Percentiles rank a stretch among this genome's conserved stretches.
These are phyloP conservation scores for Pseudogymnoascus sp. DNA, from an alignment of 2,329 filamentous ascomycete genomes.

Conservation along the genomic window DNA sequence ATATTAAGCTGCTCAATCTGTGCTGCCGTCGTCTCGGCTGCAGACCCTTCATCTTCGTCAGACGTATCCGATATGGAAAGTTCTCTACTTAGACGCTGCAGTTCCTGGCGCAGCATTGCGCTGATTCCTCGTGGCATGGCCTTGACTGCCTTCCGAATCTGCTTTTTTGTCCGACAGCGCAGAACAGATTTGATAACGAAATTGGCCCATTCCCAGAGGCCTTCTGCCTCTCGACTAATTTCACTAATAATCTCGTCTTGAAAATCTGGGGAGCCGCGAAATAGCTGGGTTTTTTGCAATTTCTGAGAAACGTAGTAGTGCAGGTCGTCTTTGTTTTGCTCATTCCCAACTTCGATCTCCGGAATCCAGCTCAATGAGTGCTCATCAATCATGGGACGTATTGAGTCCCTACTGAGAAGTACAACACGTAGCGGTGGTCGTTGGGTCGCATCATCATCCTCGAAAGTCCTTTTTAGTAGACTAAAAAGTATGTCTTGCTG, in stretches of 20 bases:
- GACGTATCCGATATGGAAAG: neutral
- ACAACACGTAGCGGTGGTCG: neutral
- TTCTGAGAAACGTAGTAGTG: constrained; percentile 2
- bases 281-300: neutral
- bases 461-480: neutral
- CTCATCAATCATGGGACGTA: constrained; percentile 2
- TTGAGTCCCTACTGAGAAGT: neutral
- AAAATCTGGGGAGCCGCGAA: neutral
- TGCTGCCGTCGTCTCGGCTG: neutral
- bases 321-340: constrained; percentile 3
- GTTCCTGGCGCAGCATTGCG: neutral
- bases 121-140: neutral
- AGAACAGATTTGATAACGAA: neutral
- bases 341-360: neutral
- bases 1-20: neutral
- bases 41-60: neutral
- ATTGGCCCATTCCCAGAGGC: constrained; percentile 6
- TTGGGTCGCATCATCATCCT: neutral
- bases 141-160: neutral
- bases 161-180: neutral
- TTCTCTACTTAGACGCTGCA: neutral
- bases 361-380: constrained; percentile 5
- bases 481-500: neutral
- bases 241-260: neutral
- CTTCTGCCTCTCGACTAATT: constrained; percentile 1